These are phyloP conservation scores for Sindora glabra DNA, from an alignment of 306 rosid species.

Conservation along the genomic window DNA sequence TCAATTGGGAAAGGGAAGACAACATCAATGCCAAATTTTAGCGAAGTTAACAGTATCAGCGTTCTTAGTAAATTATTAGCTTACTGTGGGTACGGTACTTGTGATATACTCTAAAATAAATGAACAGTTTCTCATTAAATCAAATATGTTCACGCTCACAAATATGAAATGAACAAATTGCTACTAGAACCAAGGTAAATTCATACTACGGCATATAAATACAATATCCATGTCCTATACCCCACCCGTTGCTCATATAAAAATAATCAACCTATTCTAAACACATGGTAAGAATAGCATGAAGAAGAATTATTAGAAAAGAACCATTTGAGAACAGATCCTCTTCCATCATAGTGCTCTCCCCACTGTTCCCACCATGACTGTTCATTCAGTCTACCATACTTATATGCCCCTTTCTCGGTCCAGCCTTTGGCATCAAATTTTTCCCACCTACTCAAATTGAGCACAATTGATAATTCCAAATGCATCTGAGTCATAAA, in stretches of 20 bases:
- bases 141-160: neutral
- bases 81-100: neutral
- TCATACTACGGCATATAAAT: neutral
- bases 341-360: conserved; percentile 94
- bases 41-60: neutral
- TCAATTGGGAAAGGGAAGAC: too few species aligned
- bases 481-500: neutral
- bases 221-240: neutral
- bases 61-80: neutral
- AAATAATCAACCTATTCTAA: neutral
- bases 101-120: neutral
- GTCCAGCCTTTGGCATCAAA: conserved; percentile 98
- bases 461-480: conserved; percentile 4
- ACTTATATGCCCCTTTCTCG: conserved; percentile 95
- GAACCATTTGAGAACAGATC: conserved; percentile 96
- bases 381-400: conserved; percentile 92
- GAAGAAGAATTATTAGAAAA: conserved; percentile 14
- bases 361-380: conserved; percentile 99
- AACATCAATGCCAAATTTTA: neutral
- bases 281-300: neutral
- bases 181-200: neutral
- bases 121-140: neutral
- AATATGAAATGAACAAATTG: neutral
- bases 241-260: neutral
- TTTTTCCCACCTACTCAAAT: conserved; percentile 89